Conservation (phyloP, 768 basidiomycete genomes). For the Lactifluus rugatus region DNA sequence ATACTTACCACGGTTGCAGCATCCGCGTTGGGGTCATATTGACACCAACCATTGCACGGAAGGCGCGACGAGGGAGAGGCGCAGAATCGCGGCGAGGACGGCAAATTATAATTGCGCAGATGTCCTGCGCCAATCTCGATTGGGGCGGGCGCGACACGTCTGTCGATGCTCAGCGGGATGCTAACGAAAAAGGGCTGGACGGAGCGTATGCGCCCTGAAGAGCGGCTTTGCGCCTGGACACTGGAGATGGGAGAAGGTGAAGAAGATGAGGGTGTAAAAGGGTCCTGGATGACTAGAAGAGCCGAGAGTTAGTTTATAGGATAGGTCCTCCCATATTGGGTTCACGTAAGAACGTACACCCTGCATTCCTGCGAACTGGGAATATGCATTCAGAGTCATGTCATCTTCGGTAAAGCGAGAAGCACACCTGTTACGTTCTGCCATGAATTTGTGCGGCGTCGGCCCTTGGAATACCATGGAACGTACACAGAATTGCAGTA, state of each 20-base stretch:
- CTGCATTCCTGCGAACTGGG: conserved; percentile 8
- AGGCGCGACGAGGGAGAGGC: conserved; percentile 16
- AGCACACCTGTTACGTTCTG: conserved; percentile 17
- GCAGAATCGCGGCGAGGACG: conserved; percentile 12
- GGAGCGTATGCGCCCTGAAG: neutral
- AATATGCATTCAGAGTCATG: neutral
- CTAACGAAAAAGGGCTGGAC: conserved; percentile 11
- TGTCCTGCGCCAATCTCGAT: neutral
- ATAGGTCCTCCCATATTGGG: neutral
- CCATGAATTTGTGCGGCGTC: conserved; percentile 16
- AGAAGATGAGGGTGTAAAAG: neutral
- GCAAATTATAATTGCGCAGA: conserved; percentile 2
- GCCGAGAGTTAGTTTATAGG: neutral
- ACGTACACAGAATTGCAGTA: conserved; percentile 20
- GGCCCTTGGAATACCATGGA: conserved; percentile 19
- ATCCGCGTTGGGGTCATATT: neutral
- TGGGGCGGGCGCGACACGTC: conserved; percentile 4
- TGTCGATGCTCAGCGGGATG: conserved; percentile 1
- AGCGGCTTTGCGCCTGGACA: neutral
- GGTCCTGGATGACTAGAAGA: neutral
- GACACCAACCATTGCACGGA: conserved; percentile 19
- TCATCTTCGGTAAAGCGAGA: neutral
- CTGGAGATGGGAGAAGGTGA: neutral
- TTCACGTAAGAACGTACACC: neutral
- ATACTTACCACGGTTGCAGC: conserved; percentile 2